phyloP scores from a whole-genome alignment of 768 basidiomycete species.

The Termitomyces heimii region DNA sequence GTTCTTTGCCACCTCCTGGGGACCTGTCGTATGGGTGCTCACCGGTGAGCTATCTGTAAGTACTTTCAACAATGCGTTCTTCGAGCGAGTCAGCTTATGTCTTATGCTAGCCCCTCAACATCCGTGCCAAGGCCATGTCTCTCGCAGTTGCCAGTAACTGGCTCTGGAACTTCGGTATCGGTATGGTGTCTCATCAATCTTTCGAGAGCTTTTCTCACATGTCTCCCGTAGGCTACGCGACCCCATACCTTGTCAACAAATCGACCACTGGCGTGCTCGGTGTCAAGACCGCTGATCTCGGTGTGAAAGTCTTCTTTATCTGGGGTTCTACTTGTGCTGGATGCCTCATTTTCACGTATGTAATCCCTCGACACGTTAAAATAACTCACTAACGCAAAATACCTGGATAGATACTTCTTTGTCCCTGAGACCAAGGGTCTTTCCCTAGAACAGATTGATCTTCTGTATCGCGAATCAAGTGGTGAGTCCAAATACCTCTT shows the following conservation, averaged over 20 bases:
- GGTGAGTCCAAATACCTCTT: constrained; percentile 1
- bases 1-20: constrained; percentile 60
- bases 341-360: constrained; percentile 71
- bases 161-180: constrained; percentile 78
- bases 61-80: not conserved
- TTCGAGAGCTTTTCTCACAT: not conserved
- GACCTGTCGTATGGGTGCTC: constrained; percentile 63
- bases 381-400: not conserved
- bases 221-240: constrained; percentile 17
- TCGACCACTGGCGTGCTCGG: constrained; percentile 14
- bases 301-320: constrained; percentile 81
- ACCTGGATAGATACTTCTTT: constrained; percentile 14
- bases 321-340: constrained; percentile 68
- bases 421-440: constrained; percentile 20
- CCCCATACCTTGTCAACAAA: constrained; percentile 53
- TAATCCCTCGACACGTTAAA: constrained; percentile 25
- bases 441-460: constrained; percentile 20
- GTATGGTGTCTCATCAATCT: constrained; percentile 30
- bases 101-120: constrained; percentile 48
- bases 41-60: constrained; percentile 69
- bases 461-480: constrained; percentile 18
- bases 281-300: constrained; percentile 39
- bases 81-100: not conserved
- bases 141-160: constrained; percentile 71
- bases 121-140: constrained; percentile 80